Percentiles rank a stretch among this genome's conserved stretches.
Conservation (phyloP, 2,329 filamentous ascomycete species). For the Stagonosporopsis chrysanthemi region DNA sequence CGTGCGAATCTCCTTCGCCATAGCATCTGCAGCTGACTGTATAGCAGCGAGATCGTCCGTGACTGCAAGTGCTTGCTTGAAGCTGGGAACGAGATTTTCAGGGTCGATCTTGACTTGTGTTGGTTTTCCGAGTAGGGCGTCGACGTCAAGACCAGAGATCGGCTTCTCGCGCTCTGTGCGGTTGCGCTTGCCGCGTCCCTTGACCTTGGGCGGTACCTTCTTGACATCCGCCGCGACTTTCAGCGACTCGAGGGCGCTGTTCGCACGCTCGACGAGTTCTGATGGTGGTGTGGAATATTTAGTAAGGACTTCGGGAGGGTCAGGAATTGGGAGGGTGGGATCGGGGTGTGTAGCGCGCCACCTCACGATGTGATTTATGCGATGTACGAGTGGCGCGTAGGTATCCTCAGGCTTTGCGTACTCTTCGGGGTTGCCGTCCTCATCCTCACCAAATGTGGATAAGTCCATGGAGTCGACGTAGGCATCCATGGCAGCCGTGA, state of each 20-base stretch:
- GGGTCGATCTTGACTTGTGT: slow-evolving; percentile 65
- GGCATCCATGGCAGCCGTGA: slow-evolving; percentile 83
- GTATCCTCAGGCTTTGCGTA: slow-evolving; percentile 81
- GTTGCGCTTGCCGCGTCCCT: slow-evolving; percentile 69
- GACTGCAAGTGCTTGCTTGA: slow-evolving; percentile 77
- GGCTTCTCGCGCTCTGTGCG: slow-evolving; percentile 76
- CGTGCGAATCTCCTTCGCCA: slow-evolving; percentile 73
- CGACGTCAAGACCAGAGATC: slow-evolving; percentile 87
- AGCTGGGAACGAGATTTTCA: slow-evolving; percentile 86
- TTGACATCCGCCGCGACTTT: slow-evolving; percentile 79
- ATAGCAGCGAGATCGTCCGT: slow-evolving; percentile 69
- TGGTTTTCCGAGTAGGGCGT: slow-evolving; percentile 74
- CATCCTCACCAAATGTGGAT: slow-evolving; percentile 72
- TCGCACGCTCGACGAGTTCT: slow-evolving; percentile 67
- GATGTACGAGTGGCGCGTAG: slow-evolving; percentile 86
- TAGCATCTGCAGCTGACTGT: slow-evolving; percentile 73
- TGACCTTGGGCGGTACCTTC: slow-evolving; percentile 78
- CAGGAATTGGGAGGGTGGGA: slow-evolving; percentile 67
- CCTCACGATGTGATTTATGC: slow-evolving; percentile 84
- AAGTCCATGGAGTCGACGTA: slow-evolving; percentile 96
- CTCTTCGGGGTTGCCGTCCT: slow-evolving; percentile 70
- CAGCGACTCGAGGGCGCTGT: slow-evolving; percentile 67
- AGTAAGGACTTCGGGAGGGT: slow-evolving; percentile 59
- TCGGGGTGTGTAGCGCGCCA: slow-evolving; percentile 79
- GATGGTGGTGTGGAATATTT: slow-evolving; percentile 77